phyloP scores from a whole-genome alignment of 2,329 filamentous ascomycete genomes.

The Xylariaceae sp. region DNA sequence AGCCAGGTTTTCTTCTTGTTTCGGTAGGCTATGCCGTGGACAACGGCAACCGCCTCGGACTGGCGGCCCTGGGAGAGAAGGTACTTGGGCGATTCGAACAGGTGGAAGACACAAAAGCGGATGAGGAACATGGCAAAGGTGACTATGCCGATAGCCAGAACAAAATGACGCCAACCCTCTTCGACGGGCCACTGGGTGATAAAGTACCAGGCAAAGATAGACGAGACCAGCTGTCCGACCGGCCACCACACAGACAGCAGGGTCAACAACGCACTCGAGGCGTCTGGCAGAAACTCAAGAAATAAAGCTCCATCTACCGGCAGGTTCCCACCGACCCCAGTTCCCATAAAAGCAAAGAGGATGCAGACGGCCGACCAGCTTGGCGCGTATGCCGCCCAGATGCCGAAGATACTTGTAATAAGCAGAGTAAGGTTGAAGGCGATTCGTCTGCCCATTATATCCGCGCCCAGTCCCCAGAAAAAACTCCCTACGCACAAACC shows the following conservation, averaged over 20 bases:
- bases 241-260: conserved; percentile 89
- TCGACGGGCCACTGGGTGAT: conserved; percentile 69
- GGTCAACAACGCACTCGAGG: conserved; percentile 73
- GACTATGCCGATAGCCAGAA: conserved; percentile 69
- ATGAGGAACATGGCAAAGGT: conserved; percentile 78
- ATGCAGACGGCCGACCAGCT: conserved; percentile 68
- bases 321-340: conserved; percentile 75
- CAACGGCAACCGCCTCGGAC: conserved; percentile 75
- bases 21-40: conserved; percentile 75
- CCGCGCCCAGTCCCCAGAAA: conserved; percentile 79
- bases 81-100: conserved; percentile 86
- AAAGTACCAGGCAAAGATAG: conserved; percentile 74
- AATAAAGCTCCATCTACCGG: conserved; percentile 81
- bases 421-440: conserved; percentile 83
- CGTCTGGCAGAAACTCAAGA: conserved; percentile 78
- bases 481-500: conserved; percentile 78
- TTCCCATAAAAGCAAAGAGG: conserved; percentile 63
- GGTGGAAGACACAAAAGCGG: conserved; percentile 78
- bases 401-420: conserved; percentile 74
- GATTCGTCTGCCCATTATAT: conserved; percentile 75
- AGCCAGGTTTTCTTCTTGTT: conserved; percentile 75
- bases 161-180: conserved; percentile 77
- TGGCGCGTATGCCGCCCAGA: conserved; percentile 67
- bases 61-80: conserved; percentile 77
- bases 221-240: conserved; percentile 74